Conservation (phyloP, 2,329 filamentous ascomycete species). For the Pseudogymnoascus sp. region DNA sequence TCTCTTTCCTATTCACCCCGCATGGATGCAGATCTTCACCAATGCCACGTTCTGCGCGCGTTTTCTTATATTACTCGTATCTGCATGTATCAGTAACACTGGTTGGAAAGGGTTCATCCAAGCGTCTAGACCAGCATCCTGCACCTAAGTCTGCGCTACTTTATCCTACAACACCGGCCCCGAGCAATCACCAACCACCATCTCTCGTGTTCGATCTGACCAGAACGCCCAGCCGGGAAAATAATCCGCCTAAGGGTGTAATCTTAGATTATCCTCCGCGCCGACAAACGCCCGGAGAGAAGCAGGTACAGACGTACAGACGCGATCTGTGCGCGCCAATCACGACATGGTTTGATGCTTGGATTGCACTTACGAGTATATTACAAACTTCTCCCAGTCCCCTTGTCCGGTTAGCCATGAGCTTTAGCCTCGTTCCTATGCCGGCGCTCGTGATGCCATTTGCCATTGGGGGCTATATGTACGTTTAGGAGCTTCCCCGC, state of each 20-base stretch:
- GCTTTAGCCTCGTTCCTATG: background rate
- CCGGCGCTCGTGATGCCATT: background rate
- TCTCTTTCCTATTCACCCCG: background rate
- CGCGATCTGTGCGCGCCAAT: background rate
- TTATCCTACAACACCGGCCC: background rate
- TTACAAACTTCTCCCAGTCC: background rate
- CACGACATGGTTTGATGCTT: background rate
- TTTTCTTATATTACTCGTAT: background rate
- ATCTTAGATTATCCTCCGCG: background rate
- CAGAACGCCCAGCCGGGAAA: background rate
- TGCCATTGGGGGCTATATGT: background rate
- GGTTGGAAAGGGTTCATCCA: background rate
- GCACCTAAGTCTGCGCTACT: background rate
- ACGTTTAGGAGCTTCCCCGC: background rate
- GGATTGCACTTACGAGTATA: background rate
- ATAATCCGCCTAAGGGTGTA: background rate
- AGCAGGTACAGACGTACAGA: background rate
- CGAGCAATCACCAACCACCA: background rate
- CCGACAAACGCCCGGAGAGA: background rate
- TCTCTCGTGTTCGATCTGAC: background rate
- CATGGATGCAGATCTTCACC: background rate
- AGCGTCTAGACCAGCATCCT: background rate
- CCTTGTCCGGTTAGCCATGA: slow-evolving; percentile 3
- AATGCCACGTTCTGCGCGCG: background rate
- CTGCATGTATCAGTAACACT: background rate